Evolutionary conservation across 306 rosid genomes (phyloP).

Genomic region (Cucumis hystrix): DNA sequence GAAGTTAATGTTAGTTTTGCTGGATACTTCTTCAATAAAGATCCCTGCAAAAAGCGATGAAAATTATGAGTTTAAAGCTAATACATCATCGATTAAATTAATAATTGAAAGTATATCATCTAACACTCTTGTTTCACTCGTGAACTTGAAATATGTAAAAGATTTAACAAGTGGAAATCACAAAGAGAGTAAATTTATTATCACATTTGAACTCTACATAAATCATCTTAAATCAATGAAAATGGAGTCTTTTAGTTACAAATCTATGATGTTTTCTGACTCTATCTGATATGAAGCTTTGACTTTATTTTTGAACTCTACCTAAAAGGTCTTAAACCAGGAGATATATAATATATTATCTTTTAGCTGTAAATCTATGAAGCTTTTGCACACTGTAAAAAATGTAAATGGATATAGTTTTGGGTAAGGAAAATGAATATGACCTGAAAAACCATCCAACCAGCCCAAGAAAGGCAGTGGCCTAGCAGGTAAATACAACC

Average conservation of each 20-base stretch:
- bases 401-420: not conserved
- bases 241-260: not conserved
- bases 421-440: not conserved
- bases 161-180: no score
- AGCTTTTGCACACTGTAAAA: not conserved
- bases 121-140: no score
- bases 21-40: conserved; percentile 49
- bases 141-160: no score
- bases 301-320: not conserved
- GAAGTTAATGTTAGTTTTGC: conserved; percentile 50
- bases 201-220: not conserved
- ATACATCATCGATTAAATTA: no score
- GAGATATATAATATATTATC: no score
- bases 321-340: not conserved
- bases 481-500: conserved; percentile 59
- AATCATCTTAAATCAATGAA: not conserved
- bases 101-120: no score
- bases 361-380: no score
- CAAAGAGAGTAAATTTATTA: no score
- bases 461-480: conserved; percentile 69
- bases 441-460: conserved; percentile 75
- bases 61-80: no score
- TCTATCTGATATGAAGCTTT: not conserved
- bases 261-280: not conserved
- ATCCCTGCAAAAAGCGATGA: conserved; percentile 30